These are phyloP conservation scores for Calamus simplicifolius DNA, from an alignment of 176 grass and related monocot genomes.

Conservation along the genomic window DNA sequence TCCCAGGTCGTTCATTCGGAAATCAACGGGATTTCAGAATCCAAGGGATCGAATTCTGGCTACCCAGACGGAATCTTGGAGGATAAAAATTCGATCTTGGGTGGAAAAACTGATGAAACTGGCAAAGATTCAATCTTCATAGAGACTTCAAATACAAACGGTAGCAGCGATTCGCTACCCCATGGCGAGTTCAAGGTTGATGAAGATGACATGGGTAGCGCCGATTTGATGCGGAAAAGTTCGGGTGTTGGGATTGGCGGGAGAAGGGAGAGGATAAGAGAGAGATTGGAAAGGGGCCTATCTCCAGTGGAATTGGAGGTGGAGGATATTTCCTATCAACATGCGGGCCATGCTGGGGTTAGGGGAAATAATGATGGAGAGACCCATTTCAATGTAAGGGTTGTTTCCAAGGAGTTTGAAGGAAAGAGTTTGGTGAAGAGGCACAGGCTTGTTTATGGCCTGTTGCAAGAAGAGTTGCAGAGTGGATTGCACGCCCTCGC, in stretches of 20 bases:
- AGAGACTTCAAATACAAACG: conserved; percentile 1
- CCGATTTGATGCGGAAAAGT: background rate
- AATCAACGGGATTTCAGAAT: no score
- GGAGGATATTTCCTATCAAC: conserved; percentile 73
- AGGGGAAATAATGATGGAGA: conserved; percentile 51
- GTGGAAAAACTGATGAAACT: conserved; percentile 13
- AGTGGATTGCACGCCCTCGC: conserved; percentile 80
- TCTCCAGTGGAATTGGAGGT: conserved; percentile 46
- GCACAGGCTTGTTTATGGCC: conserved; percentile 72
- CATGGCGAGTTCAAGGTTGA: no score
- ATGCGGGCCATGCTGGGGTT: conserved; percentile 63
- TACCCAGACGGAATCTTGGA: background rate
- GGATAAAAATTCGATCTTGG: conserved; percentile 5
- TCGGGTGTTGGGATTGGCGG: conserved; percentile 22
- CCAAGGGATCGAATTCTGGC: background rate
- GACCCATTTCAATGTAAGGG: conserved; percentile 84
- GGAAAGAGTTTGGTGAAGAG: conserved; percentile 92
- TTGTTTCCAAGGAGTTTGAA: conserved; percentile 75
- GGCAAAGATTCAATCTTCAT: conserved; percentile 1
- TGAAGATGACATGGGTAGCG: background rate
- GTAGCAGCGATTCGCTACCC: conserved; percentile 3
- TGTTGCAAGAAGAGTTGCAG: conserved; percentile 75
- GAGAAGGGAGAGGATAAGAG: conserved; percentile 59
- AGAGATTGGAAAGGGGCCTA: conserved; percentile 33
- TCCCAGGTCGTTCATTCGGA: no score